Base-by-base conservation (phyloP, 306 rosid species). In the Cucumis melo region DNA sequence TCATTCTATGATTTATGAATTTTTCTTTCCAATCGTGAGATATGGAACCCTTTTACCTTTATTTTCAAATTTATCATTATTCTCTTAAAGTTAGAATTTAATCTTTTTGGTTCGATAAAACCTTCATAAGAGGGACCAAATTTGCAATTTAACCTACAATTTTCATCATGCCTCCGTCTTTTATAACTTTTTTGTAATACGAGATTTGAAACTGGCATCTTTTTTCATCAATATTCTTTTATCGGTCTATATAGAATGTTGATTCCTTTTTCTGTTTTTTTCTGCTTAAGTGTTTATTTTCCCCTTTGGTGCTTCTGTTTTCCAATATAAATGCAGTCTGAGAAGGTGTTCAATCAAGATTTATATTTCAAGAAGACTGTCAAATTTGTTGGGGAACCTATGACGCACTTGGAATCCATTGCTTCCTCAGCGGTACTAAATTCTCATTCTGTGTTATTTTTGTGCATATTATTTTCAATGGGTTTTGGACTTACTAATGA, bases 381-480 rank as follows among this genome's bases (percentile, higher is more conserved):
- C 83, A 95, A 92, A 83, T 84, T 74, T 79, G 97, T 89, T 79
- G 99, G 99, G 82, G 99, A 95, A 83, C 99, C 99, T 34, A 92
- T 95, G 99, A 83, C 96, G 68, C 99, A 95, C 87, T 82, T 95
- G 93, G 99, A 95, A 85, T 90, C 99, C 66, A 95, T 95, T 88
- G 99, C 99, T 68, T 95, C 99, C 74, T 90, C 99, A 60, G 98
- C 80, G 75, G 80, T 78, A 78, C n/a, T 50, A 53, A 72, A 74
- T 71, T 54, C 70, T 21, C 65, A 16, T 55, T 71, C 42, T 27
- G 27, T 8, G 56, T 51, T 51, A 51, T 46, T 77, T 29, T 36
- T 72, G 21, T 20, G 23, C 36, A 11, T 72, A 51, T 75, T 48
- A 15, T 42, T 57, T 32, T 46, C 44, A 24, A 60, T 56, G 74